These are phyloP conservation scores for Sporothrix protearum DNA, from an alignment of 2,329 filamentous ascomycete genomes.

Conservation along the genomic window DNA sequence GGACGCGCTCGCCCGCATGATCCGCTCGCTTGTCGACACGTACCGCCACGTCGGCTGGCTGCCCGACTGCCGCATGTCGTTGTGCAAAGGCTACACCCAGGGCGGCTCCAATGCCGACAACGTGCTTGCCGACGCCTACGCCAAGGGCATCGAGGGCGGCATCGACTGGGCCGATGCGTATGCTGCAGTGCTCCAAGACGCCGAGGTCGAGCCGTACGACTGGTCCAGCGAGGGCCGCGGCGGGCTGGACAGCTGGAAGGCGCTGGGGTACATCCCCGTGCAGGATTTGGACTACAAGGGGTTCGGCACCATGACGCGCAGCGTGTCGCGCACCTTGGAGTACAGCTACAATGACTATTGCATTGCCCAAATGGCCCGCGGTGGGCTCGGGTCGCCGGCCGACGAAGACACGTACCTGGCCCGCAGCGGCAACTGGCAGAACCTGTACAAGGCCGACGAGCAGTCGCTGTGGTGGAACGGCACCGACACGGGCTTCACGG, in stretches of 20 bases:
- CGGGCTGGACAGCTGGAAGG: constrained; percentile 69
- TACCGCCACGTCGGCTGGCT: constrained; percentile 68
- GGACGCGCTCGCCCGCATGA: constrained; percentile 59
- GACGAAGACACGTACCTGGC: constrained; percentile 59
- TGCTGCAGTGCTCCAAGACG: constrained; percentile 58
- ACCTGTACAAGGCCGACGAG: constrained; percentile 60
- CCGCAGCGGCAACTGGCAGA: constrained; percentile 63
- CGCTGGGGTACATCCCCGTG: constrained; percentile 65
- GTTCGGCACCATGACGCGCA: constrained; percentile 66
- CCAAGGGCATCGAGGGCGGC: constrained; percentile 60
- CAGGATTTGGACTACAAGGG: constrained; percentile 64
- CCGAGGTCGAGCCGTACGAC: constrained; percentile 65
- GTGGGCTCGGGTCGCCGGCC: constrained; percentile 46
- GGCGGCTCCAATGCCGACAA: constrained; percentile 72
- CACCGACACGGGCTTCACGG: constrained; percentile 60
- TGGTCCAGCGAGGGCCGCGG: constrained; percentile 70
- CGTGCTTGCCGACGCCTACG: constrained; percentile 62
- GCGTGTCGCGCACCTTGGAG: constrained; percentile 69
- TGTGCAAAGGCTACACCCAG: constrained; percentile 70
- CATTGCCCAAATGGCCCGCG: constrained; percentile 59
- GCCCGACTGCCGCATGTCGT: constrained; percentile 72
- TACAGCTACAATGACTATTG: constrained; percentile 76
- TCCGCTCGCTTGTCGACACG: constrained; percentile 67
- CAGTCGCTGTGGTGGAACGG: constrained; percentile 52
- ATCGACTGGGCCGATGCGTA: constrained; percentile 67